A percentile compares a stretch with the other conserved stretches of the same genome.
Evolutionary conservation across 441 rosid species (phyloP).

Genomic region (Sinapis alba): DNA sequence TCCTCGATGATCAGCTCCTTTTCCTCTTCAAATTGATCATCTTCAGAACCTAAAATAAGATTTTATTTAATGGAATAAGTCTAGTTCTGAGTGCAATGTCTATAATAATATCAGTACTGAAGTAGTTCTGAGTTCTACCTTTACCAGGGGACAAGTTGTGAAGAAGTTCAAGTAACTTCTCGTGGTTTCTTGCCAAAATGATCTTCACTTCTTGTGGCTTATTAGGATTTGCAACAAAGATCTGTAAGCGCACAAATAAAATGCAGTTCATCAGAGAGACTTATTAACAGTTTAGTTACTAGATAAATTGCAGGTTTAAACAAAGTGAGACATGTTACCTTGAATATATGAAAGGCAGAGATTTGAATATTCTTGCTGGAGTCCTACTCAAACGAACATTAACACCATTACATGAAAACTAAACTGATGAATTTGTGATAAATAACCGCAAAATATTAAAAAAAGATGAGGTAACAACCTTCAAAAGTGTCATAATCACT

Average conservation of each 20-base stretch:
- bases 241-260: slow-evolving; percentile 44
- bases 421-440: slow-evolving; percentile 2
- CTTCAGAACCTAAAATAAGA: slow-evolving; percentile 66
- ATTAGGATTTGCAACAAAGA: slow-evolving; percentile 97
- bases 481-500: slow-evolving; percentile 87
- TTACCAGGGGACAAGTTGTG: slow-evolving; percentile 70
- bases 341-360: slow-evolving; percentile 95
- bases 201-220: slow-evolving; percentile 86
- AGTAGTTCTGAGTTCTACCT: slow-evolving; percentile 49
- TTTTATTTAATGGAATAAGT: background rate
- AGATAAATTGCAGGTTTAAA: background rate
- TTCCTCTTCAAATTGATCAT: slow-evolving; percentile 94
- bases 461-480: slow-evolving; percentile 46
- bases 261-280: slow-evolving; percentile 8
- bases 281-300: background rate
- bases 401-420: slow-evolving; percentile 2
- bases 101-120: background rate
- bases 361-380: slow-evolving; percentile 94
- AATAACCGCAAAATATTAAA: background rate
- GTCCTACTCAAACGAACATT: slow-evolving; percentile 61
- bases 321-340: slow-evolving; percentile 51
- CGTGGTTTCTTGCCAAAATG: slow-evolving; percentile 86
- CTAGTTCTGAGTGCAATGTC: background rate
- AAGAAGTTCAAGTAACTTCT: slow-evolving; percentile 71
- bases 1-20: slow-evolving; percentile 90